Conservation (phyloP, 257 asterid species). For the Solanum neorickii region DNA sequence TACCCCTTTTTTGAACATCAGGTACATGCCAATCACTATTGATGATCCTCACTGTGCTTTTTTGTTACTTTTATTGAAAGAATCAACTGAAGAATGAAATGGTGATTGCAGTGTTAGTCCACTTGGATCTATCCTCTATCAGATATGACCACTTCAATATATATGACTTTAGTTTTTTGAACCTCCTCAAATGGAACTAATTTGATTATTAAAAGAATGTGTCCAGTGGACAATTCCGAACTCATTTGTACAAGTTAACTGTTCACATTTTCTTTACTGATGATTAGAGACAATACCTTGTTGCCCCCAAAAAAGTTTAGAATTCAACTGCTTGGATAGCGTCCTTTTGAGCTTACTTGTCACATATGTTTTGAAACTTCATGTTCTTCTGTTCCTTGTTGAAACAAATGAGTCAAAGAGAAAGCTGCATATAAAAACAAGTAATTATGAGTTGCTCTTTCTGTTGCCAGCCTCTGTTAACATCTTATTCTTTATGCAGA, state of each 20-base stretch:
- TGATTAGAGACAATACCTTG: neutral
- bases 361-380: neutral
- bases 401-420: neutral
- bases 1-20: conserved; percentile 78
- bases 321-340: neutral
- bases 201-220: neutral
- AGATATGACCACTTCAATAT: neutral
- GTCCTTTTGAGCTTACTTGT: neutral
- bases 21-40: conserved; percentile 20
- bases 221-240: neutral
- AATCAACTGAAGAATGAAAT: neutral
- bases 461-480: neutral
- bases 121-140: neutral
- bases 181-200: neutral
- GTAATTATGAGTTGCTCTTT: neutral
- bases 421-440: neutral
- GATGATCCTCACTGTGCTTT: neutral
- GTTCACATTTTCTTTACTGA: neutral
- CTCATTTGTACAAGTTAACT: neutral
- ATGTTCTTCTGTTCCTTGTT: neutral
- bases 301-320: neutral
- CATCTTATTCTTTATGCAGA: conserved; percentile 30
- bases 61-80: neutral
- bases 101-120: neutral
- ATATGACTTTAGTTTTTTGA: neutral